Conservation (phyloP, 2,329 filamentous ascomycete genomes). For the Hymenoscyphus repandus region DNA sequence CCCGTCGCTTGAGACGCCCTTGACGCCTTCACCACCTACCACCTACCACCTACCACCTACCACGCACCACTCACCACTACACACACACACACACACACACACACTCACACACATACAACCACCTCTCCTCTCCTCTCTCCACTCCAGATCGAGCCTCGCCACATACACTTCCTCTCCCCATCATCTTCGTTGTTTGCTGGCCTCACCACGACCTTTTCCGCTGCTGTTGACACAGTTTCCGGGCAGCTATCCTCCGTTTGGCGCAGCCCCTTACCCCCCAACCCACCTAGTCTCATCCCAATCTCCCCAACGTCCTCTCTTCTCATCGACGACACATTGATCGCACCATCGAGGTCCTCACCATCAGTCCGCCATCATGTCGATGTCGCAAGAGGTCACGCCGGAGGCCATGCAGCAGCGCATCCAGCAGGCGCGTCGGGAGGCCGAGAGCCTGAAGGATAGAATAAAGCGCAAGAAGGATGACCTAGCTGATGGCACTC, state of each 20-base stretch:
- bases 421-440: constrained; percentile 87
- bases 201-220: background rate
- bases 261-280: constrained; percentile 12
- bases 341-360: constrained; percentile 6
- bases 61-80: background rate
- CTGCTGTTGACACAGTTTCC: background rate
- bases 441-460: constrained; percentile 96
- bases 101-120: background rate
- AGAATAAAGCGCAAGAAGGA: constrained; percentile 99
- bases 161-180: background rate
- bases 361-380: constrained; percentile 10
- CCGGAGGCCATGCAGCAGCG: constrained; percentile 85
- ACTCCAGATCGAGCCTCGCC: too few species aligned
- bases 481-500: constrained; percentile 94
- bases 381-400: constrained; percentile 52
- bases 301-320: constrained; percentile 10
- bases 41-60: too few species aligned
- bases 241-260: constrained; percentile 23
- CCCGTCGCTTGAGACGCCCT: too few species aligned
- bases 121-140: background rate
- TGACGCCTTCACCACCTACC: too few species aligned
- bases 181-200: constrained; percentile 7
- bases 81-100: background rate
- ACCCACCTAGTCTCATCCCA: constrained; percentile 7
- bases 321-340: constrained; percentile 16